phyloP scores from a whole-genome alignment of 345 rosid genomes.

The Bruguiera gymnorhiza region DNA sequence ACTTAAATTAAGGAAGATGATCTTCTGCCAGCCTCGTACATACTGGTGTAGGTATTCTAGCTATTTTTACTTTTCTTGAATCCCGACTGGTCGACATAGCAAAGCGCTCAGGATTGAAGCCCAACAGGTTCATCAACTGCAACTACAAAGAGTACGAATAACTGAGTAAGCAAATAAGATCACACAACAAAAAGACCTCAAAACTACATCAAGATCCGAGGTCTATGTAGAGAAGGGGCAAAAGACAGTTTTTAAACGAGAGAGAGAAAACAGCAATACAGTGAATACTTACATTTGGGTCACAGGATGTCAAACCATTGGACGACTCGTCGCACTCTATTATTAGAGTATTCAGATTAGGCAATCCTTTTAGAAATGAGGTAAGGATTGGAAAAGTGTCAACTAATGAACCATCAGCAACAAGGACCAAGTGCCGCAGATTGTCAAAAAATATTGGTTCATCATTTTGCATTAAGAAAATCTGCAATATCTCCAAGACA shows the following conservation, averaged over 20 bases:
- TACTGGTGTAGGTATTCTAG: not conserved
- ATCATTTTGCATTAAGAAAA: slow-evolving; percentile 16
- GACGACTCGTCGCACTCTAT: slow-evolving; percentile 7
- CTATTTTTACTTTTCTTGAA: not conserved
- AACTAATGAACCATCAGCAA: not conserved
- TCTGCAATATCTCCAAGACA: not conserved
- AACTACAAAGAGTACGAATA: not conserved
- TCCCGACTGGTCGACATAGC: not conserved
- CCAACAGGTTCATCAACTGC: slow-evolving; percentile 15
- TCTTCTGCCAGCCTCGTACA: too few species aligned
- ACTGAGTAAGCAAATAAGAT: not conserved
- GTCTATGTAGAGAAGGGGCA: not conserved
- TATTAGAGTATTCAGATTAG: slow-evolving; percentile 4
- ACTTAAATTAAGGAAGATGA: too few species aligned
- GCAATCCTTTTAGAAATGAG: slow-evolving; percentile 18
- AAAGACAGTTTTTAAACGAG: too few species aligned
- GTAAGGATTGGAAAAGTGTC: slow-evolving; percentile 8
- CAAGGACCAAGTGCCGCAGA: slow-evolving; percentile 1
- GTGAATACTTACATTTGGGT: slow-evolving; percentile 11
- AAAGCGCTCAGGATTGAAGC: slow-evolving; percentile 5
- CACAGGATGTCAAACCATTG: not conserved
- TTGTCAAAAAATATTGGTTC: slow-evolving; percentile 4
- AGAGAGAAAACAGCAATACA: not conserved
- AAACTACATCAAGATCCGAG: too few species aligned
- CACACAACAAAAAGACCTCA: not conserved